These are phyloP conservation scores for Tagetes erecta DNA, from an alignment of 129 eudicot species.

Conservation along the genomic window DNA sequence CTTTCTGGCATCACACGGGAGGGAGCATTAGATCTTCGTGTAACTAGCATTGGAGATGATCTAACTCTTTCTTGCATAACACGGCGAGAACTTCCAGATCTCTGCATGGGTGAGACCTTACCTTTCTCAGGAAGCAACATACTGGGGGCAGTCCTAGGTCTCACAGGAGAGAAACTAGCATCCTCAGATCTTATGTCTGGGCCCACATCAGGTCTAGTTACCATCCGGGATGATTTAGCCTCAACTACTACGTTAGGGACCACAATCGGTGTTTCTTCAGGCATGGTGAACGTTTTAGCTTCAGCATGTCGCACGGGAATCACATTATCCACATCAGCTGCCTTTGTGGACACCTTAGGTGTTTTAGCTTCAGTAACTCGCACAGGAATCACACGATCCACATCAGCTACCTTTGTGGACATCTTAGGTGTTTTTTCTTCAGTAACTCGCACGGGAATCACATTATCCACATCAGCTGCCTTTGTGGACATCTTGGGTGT, in stretches of 20 bases:
- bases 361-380: slow-evolving; percentile 25
- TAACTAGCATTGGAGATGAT: slow-evolving; percentile 34
- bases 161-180: slow-evolving; percentile 18
- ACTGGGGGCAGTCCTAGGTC: slow-evolving; percentile 41
- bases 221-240: slow-evolving; percentile 17
- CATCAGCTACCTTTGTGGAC: slow-evolving; percentile 15
- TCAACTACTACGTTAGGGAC: slow-evolving; percentile 18
- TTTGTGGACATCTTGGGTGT: slow-evolving; percentile 10
- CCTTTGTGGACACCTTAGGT: neutral
- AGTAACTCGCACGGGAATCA: neutral
- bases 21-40: slow-evolving; percentile 30
- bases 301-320: neutral
- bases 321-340: slow-evolving; percentile 14
- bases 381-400: neutral
- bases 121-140: slow-evolving; percentile 39
- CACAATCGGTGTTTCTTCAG: slow-evolving; percentile 29
- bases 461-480: neutral
- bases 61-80: slow-evolving; percentile 28
- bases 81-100: slow-evolving; percentile 34
- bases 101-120: slow-evolving; percentile 36
- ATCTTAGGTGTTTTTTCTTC: slow-evolving; percentile 21
- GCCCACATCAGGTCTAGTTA: slow-evolving; percentile 18
- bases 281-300: slow-evolving; percentile 32
- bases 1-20: slow-evolving; percentile 37
- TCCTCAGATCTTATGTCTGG: slow-evolving; percentile 20